Base-by-base conservation (phyloP, 768 basidiomycete genomes). In the Rhizopogon vinicolor region DNA sequence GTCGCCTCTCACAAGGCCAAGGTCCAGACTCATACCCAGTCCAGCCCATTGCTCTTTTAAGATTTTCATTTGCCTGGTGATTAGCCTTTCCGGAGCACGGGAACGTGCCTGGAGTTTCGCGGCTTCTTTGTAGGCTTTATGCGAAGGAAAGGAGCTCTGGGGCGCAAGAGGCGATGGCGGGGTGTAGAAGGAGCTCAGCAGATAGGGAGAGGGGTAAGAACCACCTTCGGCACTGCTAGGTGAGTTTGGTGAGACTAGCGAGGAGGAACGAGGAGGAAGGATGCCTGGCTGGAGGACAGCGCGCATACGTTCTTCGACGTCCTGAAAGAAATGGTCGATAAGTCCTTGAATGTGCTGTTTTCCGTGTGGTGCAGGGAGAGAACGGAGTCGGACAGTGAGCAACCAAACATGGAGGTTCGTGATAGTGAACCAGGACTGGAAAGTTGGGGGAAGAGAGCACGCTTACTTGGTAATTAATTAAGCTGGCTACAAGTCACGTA, bases 381-480 rank as follows among this genome's bases (percentile, higher is more conserved):
- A 84, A 19, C 96, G 91, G 9, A 97, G 79, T 22, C 95, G 89
- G 52, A 91, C 89, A 16, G 87, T 87, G 49, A 95, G 83, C 60
- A 98, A 77, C 89, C 94, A 95, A 46, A 98, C 76, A 71, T 98
- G 93, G 29, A 98, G 78, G 60, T 95, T 93, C 29, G 92, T 92
- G 50, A 97, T 74, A 4, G 91, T 91, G 73, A 98, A 98, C 91
- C 94, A 98, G 14, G 96, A 91, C 65, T 98, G 95, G 71, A 96
- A 97, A 0, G 96, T 97, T 12, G 87, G 88, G 9, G 95, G 93
- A 6, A 98, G 78, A 56, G 78, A 78, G 64, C 91, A 96, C 57
- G 83, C 95, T 97, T 62, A 0, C 19, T 5, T 18, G 2, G 16
- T 18, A 41, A 52, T 53, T 35, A 53, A 29, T 51, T 42, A 51